phyloP scores from a whole-genome alignment of 2,329 filamentous ascomycete species.

The Fusarium nygamai region DNA sequence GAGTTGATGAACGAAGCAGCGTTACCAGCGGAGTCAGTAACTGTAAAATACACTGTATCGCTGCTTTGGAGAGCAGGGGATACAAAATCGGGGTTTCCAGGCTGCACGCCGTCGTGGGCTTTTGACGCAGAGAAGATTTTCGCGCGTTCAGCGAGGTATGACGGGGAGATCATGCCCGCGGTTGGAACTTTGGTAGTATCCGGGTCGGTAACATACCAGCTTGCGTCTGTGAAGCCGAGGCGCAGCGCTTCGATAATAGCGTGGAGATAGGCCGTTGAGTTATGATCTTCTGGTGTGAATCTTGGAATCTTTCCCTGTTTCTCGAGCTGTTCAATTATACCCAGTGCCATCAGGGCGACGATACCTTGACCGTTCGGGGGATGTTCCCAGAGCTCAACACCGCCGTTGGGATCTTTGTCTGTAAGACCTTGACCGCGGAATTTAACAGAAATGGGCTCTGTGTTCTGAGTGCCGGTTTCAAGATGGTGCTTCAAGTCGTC shows the following conservation, averaged over 20 bases:
- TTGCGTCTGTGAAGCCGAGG: constrained; percentile 88
- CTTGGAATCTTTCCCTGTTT: constrained; percentile 76
- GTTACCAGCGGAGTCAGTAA: constrained; percentile 84
- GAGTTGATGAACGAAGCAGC: constrained; percentile 97
- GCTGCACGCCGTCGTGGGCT: constrained; percentile 68
- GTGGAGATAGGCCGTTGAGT: constrained; percentile 83
- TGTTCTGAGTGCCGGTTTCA: constrained; percentile 74
- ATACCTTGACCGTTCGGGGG: constrained; percentile 97
- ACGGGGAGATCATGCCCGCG: constrained; percentile 72
- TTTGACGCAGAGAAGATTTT: constrained; percentile 66
- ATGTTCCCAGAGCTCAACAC: constrained; percentile 93
- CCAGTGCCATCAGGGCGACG: constrained; percentile 91
- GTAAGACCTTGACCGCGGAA: constrained; percentile 71
- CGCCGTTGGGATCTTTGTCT: constrained; percentile 48
- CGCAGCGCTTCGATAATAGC: constrained; percentile 87
- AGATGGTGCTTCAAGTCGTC: constrained; percentile 85
- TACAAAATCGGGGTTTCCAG: constrained; percentile 66
- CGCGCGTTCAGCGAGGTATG: constrained; percentile 78
- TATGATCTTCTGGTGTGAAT: constrained; percentile 79
- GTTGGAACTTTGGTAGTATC: constrained; percentile 76
- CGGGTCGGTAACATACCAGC: constrained; percentile 91
- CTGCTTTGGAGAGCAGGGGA: constrained; percentile 83
- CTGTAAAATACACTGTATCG: constrained; percentile 95
- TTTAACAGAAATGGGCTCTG: constrained; percentile 84
- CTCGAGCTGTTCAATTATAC: constrained; percentile 89